Percentiles rank a stretch among this genome's conserved stretches.
These are phyloP conservation scores for Paramecium octaurelia DNA, from an alignment of 73 alveolate species.

Conservation along the genomic window DNA sequence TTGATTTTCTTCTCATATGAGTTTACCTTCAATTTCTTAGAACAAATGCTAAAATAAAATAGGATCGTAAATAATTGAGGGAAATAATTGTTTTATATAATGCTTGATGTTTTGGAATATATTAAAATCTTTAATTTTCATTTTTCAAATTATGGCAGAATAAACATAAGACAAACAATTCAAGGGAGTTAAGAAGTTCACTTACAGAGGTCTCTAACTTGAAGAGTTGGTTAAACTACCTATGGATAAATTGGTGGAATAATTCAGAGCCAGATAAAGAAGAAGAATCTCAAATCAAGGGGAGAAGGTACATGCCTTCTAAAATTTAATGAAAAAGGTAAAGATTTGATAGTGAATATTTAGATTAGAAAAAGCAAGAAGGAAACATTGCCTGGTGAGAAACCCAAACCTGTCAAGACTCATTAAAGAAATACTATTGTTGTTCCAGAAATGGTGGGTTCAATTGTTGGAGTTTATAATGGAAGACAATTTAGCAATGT, in stretches of 20 bases:
- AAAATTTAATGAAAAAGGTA: constrained; percentile 32
- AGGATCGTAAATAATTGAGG: neutral
- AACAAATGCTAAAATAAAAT: neutral
- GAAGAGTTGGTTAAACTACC: constrained; percentile 34
- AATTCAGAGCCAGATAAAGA: constrained; percentile 46
- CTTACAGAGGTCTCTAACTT: constrained; percentile 43
- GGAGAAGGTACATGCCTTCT: constrained; percentile 14
- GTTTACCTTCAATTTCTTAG: neutral
- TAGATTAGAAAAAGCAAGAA: constrained; percentile 68
- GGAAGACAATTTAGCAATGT: constrained; percentile 90
- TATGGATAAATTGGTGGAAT: constrained; percentile 28
- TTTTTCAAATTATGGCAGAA: constrained; percentile 32
- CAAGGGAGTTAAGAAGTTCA: constrained; percentile 53
- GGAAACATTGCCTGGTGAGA: constrained; percentile 89
- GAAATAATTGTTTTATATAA: neutral
- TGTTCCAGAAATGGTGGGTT: constrained; percentile 93
- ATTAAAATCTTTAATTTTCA: constrained; percentile 24
- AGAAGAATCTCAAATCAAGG: neutral
- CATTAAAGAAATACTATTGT: constrained; percentile 94
- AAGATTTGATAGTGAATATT: neutral
- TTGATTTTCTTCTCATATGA: neutral
- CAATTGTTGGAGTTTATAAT: constrained; percentile 89
- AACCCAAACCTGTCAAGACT: constrained; percentile 94
- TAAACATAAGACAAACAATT: constrained; percentile 5
- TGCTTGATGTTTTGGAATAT: neutral